These are phyloP conservation scores for Aspergillus vadensis DNA, from an alignment of 2,329 filamentous ascomycete genomes.

Conservation along the genomic window DNA sequence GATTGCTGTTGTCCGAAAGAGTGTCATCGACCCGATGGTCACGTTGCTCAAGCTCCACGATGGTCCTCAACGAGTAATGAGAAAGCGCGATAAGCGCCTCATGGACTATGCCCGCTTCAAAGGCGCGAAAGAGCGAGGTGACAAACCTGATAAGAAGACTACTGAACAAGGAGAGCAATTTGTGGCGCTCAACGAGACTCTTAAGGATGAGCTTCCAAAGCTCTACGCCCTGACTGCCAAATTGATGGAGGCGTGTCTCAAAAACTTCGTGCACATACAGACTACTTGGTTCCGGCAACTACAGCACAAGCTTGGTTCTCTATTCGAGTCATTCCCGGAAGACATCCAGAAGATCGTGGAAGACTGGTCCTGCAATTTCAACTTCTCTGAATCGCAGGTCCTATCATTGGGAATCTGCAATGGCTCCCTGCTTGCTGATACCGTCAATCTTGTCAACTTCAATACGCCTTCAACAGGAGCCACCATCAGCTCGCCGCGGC, in stretches of 20 bases:
- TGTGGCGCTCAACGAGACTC: slow-evolving; percentile 83
- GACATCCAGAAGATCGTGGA: slow-evolving; percentile 73
- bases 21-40: slow-evolving; percentile 82
- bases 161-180: slow-evolving; percentile 85
- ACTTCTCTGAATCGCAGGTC: slow-evolving; percentile 71
- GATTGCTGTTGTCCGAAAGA: slow-evolving; percentile 70
- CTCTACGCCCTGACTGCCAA: slow-evolving; percentile 80
- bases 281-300: slow-evolving; percentile 79
- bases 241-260: slow-evolving; percentile 78
- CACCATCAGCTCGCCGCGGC: slow-evolving; percentile 45
- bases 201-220: slow-evolving; percentile 88
- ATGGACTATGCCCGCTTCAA: slow-evolving; percentile 83
- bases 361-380: slow-evolving; percentile 77
- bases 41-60: slow-evolving; percentile 77
- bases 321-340: slow-evolving; percentile 69
- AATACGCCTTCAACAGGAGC: slow-evolving; percentile 52
- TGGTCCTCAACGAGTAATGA: slow-evolving; percentile 84
- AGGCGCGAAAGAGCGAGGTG: slow-evolving; percentile 74
- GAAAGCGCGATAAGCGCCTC: slow-evolving; percentile 90
- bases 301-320: slow-evolving; percentile 76
- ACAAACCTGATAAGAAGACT: slow-evolving; percentile 84
- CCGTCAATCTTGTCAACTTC: slow-evolving; percentile 62
- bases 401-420: slow-evolving; percentile 76
- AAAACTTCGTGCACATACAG: slow-evolving; percentile 83
- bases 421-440: slow-evolving; percentile 62